Evolutionary conservation across 23 red algal species (phyloP).

Genomic region (Cyanidiococcus yangmingshanensis): DNA sequence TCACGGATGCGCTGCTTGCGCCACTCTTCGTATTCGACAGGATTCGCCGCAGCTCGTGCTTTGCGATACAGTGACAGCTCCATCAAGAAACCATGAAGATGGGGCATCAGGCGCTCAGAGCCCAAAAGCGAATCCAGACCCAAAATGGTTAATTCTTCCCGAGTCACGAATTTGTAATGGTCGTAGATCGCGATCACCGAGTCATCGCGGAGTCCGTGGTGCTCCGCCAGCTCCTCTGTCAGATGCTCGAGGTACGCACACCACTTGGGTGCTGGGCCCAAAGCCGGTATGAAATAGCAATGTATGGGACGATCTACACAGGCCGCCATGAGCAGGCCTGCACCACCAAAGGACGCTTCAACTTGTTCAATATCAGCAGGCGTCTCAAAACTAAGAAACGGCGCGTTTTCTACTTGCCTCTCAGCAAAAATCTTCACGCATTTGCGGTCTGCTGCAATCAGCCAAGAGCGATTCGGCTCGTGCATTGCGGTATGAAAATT

Average conservation of each 20-base stretch:
- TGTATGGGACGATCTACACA: slow-evolving; percentile 46
- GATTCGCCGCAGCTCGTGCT: slow-evolving; percentile 46
- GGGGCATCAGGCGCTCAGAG: slow-evolving; percentile 43
- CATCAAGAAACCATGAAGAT: slow-evolving; percentile 94
- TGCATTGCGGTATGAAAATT: slow-evolving; percentile 39
- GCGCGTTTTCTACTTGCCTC: slow-evolving; percentile 22
- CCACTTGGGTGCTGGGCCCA: slow-evolving; percentile 80
- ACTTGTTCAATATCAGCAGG: slow-evolving; percentile 66
- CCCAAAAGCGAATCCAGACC: slow-evolving; percentile 53
- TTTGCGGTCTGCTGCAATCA: slow-evolving; percentile 54
- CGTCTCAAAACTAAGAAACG: slow-evolving; percentile 54
- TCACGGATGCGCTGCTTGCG: slow-evolving; percentile 49
- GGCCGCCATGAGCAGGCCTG: slow-evolving; percentile 61
- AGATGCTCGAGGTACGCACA: slow-evolving; percentile 89
- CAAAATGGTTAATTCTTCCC: slow-evolving; percentile 46
- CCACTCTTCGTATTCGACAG: slow-evolving; percentile 87
- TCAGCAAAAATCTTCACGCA: slow-evolving; percentile 74
- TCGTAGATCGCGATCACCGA: slow-evolving; percentile 60
- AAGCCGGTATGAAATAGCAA: slow-evolving; percentile 74
- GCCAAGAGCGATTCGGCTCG: slow-evolving; percentile 14
- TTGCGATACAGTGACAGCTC: slow-evolving; percentile 70
- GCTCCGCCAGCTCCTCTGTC: slow-evolving; percentile 77
- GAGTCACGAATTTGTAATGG: slow-evolving; percentile 79
- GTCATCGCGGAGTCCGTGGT: neutral
- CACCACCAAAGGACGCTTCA: slow-evolving; percentile 40